phyloP scores from a whole-genome alignment of 1,284 basidiomycete genomes.

The Rhodotorula sp. region DNA sequence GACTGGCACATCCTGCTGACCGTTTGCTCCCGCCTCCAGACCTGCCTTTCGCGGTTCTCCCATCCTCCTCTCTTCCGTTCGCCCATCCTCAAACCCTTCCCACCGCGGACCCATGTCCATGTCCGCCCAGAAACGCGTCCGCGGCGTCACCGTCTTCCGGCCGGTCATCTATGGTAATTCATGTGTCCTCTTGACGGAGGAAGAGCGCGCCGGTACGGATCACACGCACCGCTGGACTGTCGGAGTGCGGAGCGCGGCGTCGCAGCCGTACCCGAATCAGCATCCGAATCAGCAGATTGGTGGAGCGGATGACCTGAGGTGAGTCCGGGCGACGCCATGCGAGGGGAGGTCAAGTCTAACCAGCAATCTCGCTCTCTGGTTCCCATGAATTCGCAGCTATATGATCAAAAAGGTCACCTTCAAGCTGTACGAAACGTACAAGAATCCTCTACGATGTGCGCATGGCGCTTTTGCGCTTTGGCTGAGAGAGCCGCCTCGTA shows the following conservation, averaged over 20 bases:
- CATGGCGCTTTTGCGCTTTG: conserved; percentile 19
- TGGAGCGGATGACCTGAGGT: conserved; percentile 53
- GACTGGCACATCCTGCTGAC: too few relatives aligned
- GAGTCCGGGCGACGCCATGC: conserved; percentile 39
- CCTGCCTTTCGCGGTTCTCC: too few relatives aligned
- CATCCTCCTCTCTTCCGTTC: too few relatives aligned
- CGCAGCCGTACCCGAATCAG: conserved; percentile 50
- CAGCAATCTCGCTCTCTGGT: too few relatives aligned
- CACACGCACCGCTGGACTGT: conserved; percentile 98
- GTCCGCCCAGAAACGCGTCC: conserved; percentile 23
- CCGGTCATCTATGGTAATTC: conserved; percentile 96
- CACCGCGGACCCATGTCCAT: neutral
- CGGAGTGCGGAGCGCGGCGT: conserved; percentile 68
- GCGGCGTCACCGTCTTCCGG: conserved; percentile 78
- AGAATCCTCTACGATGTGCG: conserved; percentile 84
- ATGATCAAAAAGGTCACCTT: conserved; percentile 95
- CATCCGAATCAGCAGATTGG: conserved; percentile 58
- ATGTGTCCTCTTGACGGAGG: conserved; percentile 73
- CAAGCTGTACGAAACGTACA: conserved; percentile 95
- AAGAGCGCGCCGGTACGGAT: conserved; percentile 65
- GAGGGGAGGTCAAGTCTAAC: neutral
- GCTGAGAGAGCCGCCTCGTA: neutral
- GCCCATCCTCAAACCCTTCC: too few relatives aligned
- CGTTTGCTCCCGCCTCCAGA: too few relatives aligned
- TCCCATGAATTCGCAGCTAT: conserved; percentile 58